phyloP scores from a whole-genome alignment of 805 yeast species.

The Candida khao-thaluensis region DNA sequence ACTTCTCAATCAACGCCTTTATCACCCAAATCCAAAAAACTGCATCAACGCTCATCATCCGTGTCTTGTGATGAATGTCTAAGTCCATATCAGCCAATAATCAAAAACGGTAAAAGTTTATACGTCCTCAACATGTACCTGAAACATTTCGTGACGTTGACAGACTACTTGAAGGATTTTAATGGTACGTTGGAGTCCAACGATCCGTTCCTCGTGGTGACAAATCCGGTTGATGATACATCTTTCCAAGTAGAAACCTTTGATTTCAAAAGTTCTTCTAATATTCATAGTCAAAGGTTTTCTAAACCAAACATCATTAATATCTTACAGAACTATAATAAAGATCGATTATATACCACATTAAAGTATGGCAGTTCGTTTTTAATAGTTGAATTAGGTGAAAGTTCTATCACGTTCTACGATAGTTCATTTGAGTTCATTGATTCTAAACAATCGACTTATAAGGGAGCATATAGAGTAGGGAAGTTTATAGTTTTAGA shows the following conservation, averaged over 20 bases:
- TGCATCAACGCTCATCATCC: conserved; percentile 4
- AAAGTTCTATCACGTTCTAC: conserved; percentile 4
- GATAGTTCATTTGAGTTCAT: conserved; percentile 5
- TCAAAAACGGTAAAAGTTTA: conserved; percentile 17
- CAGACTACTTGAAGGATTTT: conserved; percentile 9
- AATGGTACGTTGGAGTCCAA: conserved; percentile 9
- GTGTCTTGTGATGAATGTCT: conserved; percentile 14
- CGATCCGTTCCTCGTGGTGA: conserved; percentile 5
- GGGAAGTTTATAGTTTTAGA: conserved; percentile 8
- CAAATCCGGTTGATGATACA: conserved; percentile 8
- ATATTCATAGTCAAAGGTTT: not conserved
- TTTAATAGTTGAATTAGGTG: conserved; percentile 10
- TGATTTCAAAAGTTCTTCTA: conserved; percentile 4
- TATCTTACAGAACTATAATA: conserved; percentile 1
- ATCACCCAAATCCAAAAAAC: conserved; percentile 10
- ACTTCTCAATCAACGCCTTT: conserved; percentile 3
- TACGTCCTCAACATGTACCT: conserved; percentile 18
- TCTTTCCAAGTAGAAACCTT: conserved; percentile 11
- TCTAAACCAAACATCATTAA: conserved; percentile 6
- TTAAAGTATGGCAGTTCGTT: not conserved
- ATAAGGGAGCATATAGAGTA: conserved; percentile 7
- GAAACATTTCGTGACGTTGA: conserved; percentile 13
- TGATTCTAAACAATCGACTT: conserved; percentile 4
- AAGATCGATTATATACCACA: not conserved
- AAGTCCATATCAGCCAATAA: conserved; percentile 17